phyloP scores from a whole-genome alignment of 345 rosid species.

The Eucalyptus dawsonii region DNA sequence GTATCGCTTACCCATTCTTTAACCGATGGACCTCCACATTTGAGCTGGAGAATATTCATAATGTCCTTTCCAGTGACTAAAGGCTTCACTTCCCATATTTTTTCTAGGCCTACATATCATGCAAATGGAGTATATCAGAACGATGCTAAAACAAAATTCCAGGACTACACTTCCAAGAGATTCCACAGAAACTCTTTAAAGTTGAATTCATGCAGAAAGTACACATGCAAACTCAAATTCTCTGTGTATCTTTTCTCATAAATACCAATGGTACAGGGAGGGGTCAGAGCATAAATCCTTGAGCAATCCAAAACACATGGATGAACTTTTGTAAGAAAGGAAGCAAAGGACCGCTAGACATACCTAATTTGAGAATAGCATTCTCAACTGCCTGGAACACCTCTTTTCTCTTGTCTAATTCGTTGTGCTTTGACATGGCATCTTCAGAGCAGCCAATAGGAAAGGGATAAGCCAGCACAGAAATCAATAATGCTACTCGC shows the following conservation, averaged over 20 bases:
- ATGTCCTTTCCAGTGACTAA: conserved; percentile 75
- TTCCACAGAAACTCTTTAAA: not conserved
- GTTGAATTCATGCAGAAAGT: not conserved
- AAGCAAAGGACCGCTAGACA: not conserved
- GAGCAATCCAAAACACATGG: too few relatives aligned
- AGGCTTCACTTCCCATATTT: conserved; percentile 71
- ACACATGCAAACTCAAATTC: not conserved
- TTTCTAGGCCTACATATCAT: conserved; percentile 53
- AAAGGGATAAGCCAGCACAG: conserved; percentile 39
- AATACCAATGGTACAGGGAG: not conserved
- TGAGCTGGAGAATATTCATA: conserved; percentile 65
- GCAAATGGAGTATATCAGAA: not conserved
- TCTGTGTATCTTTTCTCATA: not conserved
- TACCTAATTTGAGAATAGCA: conserved; percentile 54
- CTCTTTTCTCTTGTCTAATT: conserved; percentile 38
- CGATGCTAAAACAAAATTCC: not conserved
- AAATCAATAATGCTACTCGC: conserved; percentile 63
- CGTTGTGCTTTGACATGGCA: conserved; percentile 8
- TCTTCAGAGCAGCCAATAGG: conserved; percentile 17
- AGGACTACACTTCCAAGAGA: not conserved
- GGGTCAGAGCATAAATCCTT: not conserved
- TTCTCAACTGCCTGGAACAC: conserved; percentile 34
- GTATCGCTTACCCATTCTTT: conserved; percentile 65
- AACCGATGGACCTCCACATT: conserved; percentile 63
- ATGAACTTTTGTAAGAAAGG: not conserved